Base-by-base conservation (phyloP, 139 green algal species). In the Closterium sp. region DNA sequence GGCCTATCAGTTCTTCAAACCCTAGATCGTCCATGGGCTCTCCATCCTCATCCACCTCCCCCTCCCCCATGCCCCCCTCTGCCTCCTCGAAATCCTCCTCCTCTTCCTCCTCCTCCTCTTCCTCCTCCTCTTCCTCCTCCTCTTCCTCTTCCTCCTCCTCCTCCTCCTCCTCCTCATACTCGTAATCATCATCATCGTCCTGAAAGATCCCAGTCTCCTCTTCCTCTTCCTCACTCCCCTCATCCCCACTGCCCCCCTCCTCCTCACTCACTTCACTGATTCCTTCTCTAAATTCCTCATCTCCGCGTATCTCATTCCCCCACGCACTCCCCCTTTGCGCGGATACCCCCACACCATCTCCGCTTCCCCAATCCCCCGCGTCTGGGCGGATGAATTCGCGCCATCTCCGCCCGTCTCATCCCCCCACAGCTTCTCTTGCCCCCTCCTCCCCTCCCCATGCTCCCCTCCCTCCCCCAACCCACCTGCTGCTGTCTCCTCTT, bases 1-100 rank as follows among this genome's bases (percentile, higher is more conserved):
- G 89, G 22, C 96, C 96, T 19, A 97, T 89, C 24, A 97, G 92
- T 89, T 97, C 95, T 31, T 97, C 95, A 89, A 97, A 95, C 1
- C 95, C 93, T 85, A 96, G 86, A 86, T 97, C 95, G 10, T 93
- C 93, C 29, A 86, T 92, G 9, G 29, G 34, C 70, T 93, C 93
- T 28, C 28, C 29, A 4, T 92, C 70, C 85, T 95, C 91, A 2
- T 88, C 86, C n/a, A 93, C 22, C 88, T 94, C 87, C 38, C 45
- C 45, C 28, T 31, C 85, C 28, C 9, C 85, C 28, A 34, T 31
- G 11, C 29, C 85, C 45, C 7, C 89, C 17, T 29, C 31, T 17
- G 22, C 45, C 5, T 70, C 5, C 3, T 7, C 5, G 45, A 7
- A 70, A 19, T 13, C 45, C 45, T 70, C 45, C 5, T 13, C 5